Evolutionary conservation across 169 alveolate species (phyloP), one percentile per base, ranked within the genome.

Genomic region (Eimeria nieschulzi): DNA sequence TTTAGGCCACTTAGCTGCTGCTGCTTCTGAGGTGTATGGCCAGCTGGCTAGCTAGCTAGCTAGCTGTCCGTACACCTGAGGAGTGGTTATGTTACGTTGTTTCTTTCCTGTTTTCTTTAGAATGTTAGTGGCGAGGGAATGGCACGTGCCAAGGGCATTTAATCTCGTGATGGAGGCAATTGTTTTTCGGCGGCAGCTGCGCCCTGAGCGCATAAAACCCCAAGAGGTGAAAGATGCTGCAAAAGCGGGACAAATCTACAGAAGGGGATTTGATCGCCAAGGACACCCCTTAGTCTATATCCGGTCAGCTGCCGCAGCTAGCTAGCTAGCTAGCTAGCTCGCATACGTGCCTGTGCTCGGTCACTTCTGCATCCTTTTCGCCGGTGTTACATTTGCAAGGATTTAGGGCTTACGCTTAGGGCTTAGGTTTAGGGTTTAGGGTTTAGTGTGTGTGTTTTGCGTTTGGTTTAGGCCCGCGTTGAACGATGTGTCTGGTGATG

Each of bases 131-230:
- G 93, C 93, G 17, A 90, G 93, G 59, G 86, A 80, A 23, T 90
- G 88, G 91, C 23, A 90, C 53, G 90, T 90, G 59, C 46, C 84
- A 8, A 46, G 80, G 61, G 93, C 93, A 54, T 76, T 80, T 59
- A 26, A 51, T 3, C 82, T 90, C 64, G 13, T 76, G 70, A 46
- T 76, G 46, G 93, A 90, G 71, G 80, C 91, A 2, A 25, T 90
- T 23, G 19, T 19, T 23, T 54, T 90, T 15, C 78, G 93, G 51
- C 93, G 93, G n/a, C 51, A 51, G 82, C 17, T 23, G 73, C 80
- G 55, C 61, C 93, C 93, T 7, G 93, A 90, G 83, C 25, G 93
- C 39, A 54, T 90, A 8, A 75, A 79, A 63, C 93, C 93, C 46
- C 80, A 76, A 70, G 83, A 78, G 9, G 90, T 90, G 68, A 61